phyloP scores from a whole-genome alignment of 352 stramenopile species.

The Globisporangium canariense region DNA sequence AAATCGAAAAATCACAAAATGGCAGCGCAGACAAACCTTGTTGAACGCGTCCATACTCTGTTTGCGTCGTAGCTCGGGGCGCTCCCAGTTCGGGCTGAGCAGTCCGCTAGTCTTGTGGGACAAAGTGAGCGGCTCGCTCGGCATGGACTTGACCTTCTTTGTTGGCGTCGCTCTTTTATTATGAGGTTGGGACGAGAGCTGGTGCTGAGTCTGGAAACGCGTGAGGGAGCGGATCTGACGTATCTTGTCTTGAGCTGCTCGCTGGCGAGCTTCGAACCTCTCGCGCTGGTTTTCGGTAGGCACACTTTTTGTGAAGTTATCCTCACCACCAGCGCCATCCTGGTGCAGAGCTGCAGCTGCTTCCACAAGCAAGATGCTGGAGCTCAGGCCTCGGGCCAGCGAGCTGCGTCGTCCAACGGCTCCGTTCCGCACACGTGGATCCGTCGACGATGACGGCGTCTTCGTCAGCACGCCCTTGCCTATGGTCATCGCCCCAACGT shows the following conservation, averaged over 20 bases:
- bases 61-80: constrained; percentile 47
- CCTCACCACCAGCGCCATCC: not conserved
- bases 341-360: not conserved
- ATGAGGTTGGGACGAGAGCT: constrained; percentile 3
- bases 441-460: not conserved
- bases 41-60: constrained; percentile 61
- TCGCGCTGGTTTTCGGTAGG: constrained; percentile 4
- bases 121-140: constrained; percentile 7
- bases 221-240: constrained; percentile 23
- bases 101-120: constrained; percentile 29
- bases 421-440: not conserved
- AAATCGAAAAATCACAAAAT: not conserved
- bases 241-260: constrained; percentile 21
- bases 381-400: not conserved
- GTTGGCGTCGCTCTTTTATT: not conserved
- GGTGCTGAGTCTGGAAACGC: constrained; percentile 3
- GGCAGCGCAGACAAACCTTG: constrained; percentile 23
- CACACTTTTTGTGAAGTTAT: not conserved
- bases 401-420: not conserved
- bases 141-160: constrained; percentile 19
- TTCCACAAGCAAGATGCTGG: constrained; percentile 6
- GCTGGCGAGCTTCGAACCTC: constrained; percentile 13
- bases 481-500: not conserved
- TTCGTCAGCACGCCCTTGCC: not conserved
- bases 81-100: constrained; percentile 41